phyloP scores from a whole-genome alignment of 2,329 filamentous ascomycete genomes.

The Claviceps sp. region DNA sequence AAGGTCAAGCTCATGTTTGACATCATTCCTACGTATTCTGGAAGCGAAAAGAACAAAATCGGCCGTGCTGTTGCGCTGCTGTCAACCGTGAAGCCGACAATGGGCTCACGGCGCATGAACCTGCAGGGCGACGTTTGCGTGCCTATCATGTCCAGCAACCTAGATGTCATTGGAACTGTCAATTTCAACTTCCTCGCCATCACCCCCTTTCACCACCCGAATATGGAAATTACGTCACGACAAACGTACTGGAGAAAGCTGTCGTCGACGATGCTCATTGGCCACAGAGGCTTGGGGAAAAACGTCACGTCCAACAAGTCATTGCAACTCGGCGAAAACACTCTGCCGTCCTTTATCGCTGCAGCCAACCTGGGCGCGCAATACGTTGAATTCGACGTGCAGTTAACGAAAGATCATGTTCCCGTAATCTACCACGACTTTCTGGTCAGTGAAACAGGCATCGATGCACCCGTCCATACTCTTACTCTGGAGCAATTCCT shows the following conservation, averaged over 20 bases:
- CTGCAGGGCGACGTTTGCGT: conserved; percentile 86
- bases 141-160: conserved; percentile 69
- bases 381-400: conserved; percentile 73
- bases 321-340: conserved; percentile 91
- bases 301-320: conserved; percentile 75
- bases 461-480: conserved; percentile 91
- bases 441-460: conserved; percentile 90
- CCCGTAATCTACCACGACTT: conserved; percentile 99
- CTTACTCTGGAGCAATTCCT: conserved; percentile 92
- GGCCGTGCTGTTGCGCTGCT: conserved; percentile 81
- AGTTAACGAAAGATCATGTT: conserved; percentile 96
- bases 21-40: conserved; percentile 88
- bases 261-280: conserved; percentile 70
- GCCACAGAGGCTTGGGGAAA: conserved; percentile 70
- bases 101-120: conserved; percentile 79
- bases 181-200: conserved; percentile 97
- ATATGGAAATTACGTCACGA: conserved; percentile 80
- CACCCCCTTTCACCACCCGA: conserved; percentile 85
- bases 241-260: conserved; percentile 96
- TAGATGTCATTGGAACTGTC: conserved; percentile 87
- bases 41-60: conserved; percentile 75
- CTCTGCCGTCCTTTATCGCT: conserved; percentile 87
- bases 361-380: conserved; percentile 82
- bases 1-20: conserved; percentile 90
- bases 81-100: conserved; percentile 67